These are phyloP conservation scores for Saccharomycopsis schoenii DNA, from an alignment of 805 yeast genomes.

Conservation along the genomic window DNA sequence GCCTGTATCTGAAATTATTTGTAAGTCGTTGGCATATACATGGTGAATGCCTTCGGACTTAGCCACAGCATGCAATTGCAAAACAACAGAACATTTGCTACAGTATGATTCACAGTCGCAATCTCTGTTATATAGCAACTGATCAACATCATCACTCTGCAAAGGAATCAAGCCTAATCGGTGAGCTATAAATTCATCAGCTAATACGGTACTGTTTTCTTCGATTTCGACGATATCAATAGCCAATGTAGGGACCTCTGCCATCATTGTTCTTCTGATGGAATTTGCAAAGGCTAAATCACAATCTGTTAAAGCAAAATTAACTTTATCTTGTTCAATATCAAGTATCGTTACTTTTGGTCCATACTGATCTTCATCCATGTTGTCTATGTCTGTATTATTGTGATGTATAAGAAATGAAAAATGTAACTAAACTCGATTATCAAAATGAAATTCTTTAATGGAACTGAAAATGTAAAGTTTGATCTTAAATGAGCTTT, in stretches of 20 bases:
- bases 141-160: conserved; percentile 73
- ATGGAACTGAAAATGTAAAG: background rate
- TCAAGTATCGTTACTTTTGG: conserved; percentile 86
- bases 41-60: conserved; percentile 81
- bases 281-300: conserved; percentile 91
- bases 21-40: conserved; percentile 78
- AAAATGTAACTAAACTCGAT: background rate
- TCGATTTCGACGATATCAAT: conserved; percentile 94
- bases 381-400: background rate
- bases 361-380: conserved; percentile 27
- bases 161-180: conserved; percentile 89
- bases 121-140: conserved; percentile 80
- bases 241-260: conserved; percentile 95
- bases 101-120: conserved; percentile 98
- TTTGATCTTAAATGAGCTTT: background rate
- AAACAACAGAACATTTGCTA: conserved; percentile 84
- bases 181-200: conserved; percentile 94
- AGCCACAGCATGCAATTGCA: conserved; percentile 80
- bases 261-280: conserved; percentile 79
- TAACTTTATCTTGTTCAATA: conserved; percentile 79
- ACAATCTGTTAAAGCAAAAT: conserved; percentile 77
- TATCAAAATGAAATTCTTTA: too few species aligned
- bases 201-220: conserved; percentile 84
- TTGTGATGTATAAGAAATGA: background rate
- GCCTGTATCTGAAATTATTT: conserved; percentile 31